Percentiles rank a stretch among this genome's conserved stretches.
These are phyloP conservation scores for Penicillium freii DNA, from an alignment of 2,329 filamentous ascomycete species.

Conservation along the genomic window DNA sequence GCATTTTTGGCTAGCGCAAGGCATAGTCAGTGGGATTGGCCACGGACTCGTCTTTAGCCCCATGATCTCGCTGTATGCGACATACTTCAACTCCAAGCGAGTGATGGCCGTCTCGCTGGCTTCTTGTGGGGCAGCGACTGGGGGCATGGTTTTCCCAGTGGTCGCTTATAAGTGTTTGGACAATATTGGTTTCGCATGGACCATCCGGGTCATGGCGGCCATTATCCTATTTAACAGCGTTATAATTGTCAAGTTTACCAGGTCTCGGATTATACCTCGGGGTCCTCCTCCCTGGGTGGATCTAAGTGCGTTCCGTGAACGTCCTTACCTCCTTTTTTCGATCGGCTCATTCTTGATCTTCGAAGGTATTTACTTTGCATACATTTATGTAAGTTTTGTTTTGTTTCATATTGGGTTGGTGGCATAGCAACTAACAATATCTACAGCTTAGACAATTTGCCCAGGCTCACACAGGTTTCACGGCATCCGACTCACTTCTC, in stretches of 20 bases:
- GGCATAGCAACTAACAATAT: not conserved
- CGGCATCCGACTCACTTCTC: conserved; percentile 3
- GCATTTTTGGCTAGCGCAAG: conserved; percentile 51
- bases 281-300: conserved; percentile 59
- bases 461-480: conserved; percentile 1
- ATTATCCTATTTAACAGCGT: conserved; percentile 41
- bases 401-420: not conserved
- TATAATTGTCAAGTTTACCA: conserved; percentile 32
- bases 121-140: conserved; percentile 39
- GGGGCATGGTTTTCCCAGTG: conserved; percentile 46
- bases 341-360: conserved; percentile 12
- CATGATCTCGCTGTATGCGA: conserved; percentile 37
- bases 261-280: conserved; percentile 42
- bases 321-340: conserved; percentile 20
- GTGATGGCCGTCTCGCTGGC: conserved; percentile 39
- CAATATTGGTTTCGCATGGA: conserved; percentile 48
- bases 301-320: conserved; percentile 44
- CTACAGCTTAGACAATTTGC: conserved; percentile 6
- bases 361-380: conserved; percentile 11
- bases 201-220: conserved; percentile 49
- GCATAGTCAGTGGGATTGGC: conserved; percentile 43
- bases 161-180: conserved; percentile 44
- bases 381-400: conserved; percentile 7
- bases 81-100: conserved; percentile 42
- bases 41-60: conserved; percentile 45